Evolutionary conservation across 116 monocot genomes (phyloP).

Genomic region (Iris pallida): DNA sequence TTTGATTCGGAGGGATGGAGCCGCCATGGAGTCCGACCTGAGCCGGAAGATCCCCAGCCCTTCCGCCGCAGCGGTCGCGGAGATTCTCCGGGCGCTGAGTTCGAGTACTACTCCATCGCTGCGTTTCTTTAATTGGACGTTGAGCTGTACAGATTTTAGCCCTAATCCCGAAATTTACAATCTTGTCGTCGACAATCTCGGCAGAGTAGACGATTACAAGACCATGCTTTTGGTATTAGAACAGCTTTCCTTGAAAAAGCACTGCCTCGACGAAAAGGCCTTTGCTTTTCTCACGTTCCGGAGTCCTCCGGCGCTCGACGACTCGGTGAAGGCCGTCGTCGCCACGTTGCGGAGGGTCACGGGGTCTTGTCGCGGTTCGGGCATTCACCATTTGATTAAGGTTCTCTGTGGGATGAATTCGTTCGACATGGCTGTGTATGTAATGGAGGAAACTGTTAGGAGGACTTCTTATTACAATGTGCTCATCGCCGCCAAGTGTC

Average conservation of each 20-base stretch:
- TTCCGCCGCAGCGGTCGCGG: conserved; percentile 14
- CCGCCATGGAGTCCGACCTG: conserved; percentile 25
- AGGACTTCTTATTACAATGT: conserved; percentile 50
- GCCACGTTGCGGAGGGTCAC: conserved; percentile 22
- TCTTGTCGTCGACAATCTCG: conserved; percentile 54
- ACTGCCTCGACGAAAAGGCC: conserved; percentile 56
- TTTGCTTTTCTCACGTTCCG: conserved; percentile 38
- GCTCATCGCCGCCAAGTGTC: conserved; percentile 64
- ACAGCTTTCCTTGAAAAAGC: conserved; percentile 33
- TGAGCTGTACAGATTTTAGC: conserved; percentile 16
- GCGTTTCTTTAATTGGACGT: conserved; percentile 57
- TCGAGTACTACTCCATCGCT: conserved; percentile 23
- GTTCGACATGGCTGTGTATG: conserved; percentile 46
- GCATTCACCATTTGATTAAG: conserved; percentile 61
- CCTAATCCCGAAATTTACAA: conserved; percentile 39
- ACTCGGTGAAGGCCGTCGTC: conserved; percentile 22
- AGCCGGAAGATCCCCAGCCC: conserved; percentile 21
- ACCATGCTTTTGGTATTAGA: conserved; percentile 35
- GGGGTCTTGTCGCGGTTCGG: conserved; percentile 60
- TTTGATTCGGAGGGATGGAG: conserved; percentile 24
- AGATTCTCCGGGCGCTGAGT: conserved; percentile 33
- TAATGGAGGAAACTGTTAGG: conserved; percentile 44
- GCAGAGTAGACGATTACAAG: conserved; percentile 31
- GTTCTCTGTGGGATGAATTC: conserved; percentile 31
- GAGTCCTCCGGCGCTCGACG: conserved; percentile 4